Percentiles rank a stretch among this genome's conserved stretches.
Evolutionary conservation across 2,329 filamentous ascomycete genomes (phyloP).

Genomic region (Xylaria sp.): DNA sequence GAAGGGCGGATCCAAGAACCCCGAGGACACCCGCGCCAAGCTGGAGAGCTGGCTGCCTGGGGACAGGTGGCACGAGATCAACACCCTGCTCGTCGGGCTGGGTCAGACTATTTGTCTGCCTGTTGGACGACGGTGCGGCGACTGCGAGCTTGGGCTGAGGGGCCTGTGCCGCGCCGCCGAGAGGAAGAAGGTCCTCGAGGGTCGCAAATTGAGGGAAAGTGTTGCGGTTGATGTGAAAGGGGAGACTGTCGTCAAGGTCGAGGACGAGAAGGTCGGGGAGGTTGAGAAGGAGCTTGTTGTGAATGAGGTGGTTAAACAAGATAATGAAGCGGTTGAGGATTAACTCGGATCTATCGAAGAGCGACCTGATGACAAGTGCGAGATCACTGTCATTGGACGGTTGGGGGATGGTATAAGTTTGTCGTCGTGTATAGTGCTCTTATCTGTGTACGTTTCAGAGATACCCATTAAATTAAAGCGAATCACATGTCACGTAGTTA

Average conservation of each 20-base stretch:
- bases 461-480: slow-evolving; percentile 11
- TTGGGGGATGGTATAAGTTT: neutral
- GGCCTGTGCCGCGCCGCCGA: slow-evolving; percentile 82
- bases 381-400: no score
- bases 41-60: slow-evolving; percentile 85
- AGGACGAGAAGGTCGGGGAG: slow-evolving; percentile 32
- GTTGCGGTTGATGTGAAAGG: slow-evolving; percentile 38
- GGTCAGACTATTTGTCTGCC: slow-evolving; percentile 89
- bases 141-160: slow-evolving; percentile 80
- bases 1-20: slow-evolving; percentile 63
- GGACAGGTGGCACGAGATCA: slow-evolving; percentile 92
- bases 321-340: slow-evolving; percentile 19
- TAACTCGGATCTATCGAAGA: neutral
- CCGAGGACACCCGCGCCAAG: slow-evolving; percentile 81
- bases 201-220: slow-evolving; percentile 61
- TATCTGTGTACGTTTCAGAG: slow-evolving; percentile 1
- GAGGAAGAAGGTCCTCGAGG: slow-evolving; percentile 68
- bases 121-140: slow-evolving; percentile 81
- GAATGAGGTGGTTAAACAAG: slow-evolving; percentile 18
- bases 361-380: neutral
- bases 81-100: slow-evolving; percentile 85
- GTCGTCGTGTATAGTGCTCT: neutral
- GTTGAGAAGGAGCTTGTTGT: slow-evolving; percentile 15
- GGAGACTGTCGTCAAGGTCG: slow-evolving; percentile 43
- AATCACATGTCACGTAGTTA: neutral